Percentiles rank a stretch among this genome's conserved stretches.
phyloP scores from a whole-genome alignment of 306 rosid genomes.

The Luffa acutangula region DNA sequence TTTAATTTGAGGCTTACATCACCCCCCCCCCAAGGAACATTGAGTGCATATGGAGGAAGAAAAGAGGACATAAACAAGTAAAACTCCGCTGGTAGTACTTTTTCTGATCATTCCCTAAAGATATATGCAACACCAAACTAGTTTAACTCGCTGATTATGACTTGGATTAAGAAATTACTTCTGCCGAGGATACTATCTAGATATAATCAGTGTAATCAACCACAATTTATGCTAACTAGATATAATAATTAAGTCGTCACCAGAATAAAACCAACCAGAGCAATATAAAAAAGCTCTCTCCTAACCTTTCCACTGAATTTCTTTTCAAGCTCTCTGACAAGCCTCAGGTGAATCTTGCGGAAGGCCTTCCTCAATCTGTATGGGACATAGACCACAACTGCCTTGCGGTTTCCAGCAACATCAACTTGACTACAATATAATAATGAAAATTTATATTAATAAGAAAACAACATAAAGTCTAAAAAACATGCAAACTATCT shows the following conservation, averaged over 20 bases:
- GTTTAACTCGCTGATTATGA: not conserved
- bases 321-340: conserved; percentile 89
- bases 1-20: not conserved
- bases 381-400: conserved; percentile 68
- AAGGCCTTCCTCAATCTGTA: conserved; percentile 68
- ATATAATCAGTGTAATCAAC: not conserved
- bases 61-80: not conserved
- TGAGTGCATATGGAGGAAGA: not conserved
- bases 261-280: not conserved
- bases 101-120: not conserved
- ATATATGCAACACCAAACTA: not conserved
- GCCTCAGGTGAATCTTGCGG: conserved; percentile 68
- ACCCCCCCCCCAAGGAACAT: not conserved
- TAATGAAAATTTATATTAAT: not conserved
- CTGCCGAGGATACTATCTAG: not conserved
- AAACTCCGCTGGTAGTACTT: not conserved
- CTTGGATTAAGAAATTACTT: not conserved
- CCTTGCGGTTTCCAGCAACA: conserved; percentile 71
- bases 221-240: not conserved
- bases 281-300: not conserved
- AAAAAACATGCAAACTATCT: not conserved
- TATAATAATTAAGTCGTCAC: not conserved
- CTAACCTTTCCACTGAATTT: conserved; percentile 80
- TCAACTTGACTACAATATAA: conserved; percentile 43
- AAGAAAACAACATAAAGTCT: not conserved